Percentiles rank a stretch among this genome's conserved stretches.
Evolutionary conservation across 1,284 basidiomycete genomes (phyloP).

Genomic region (Boletus mariae): DNA sequence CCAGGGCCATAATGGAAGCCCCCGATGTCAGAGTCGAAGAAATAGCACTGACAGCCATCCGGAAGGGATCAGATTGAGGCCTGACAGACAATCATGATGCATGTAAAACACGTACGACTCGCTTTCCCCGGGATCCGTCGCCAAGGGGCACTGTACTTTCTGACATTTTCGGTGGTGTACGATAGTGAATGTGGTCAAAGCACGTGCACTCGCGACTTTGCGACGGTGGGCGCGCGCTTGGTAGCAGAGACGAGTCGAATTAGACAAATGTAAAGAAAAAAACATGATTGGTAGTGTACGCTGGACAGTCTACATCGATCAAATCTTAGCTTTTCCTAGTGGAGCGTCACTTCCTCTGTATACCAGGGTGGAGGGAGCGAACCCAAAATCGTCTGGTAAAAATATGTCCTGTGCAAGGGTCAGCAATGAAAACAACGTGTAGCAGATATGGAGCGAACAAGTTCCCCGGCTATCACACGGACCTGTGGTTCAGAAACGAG

Average conservation of each 20-base stretch:
- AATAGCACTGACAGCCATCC: slow-evolving; percentile 71
- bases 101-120: slow-evolving; percentile 63
- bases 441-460: slow-evolving; percentile 44
- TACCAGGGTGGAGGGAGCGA: slow-evolving; percentile 77
- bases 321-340: slow-evolving; percentile 45
- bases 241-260: background rate
- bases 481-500: slow-evolving; percentile 42
- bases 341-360: slow-evolving; percentile 52
- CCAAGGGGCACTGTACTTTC: slow-evolving; percentile 63
- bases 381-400: slow-evolving; percentile 71
- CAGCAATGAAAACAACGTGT: slow-evolving; percentile 9
- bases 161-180: slow-evolving; percentile 34
- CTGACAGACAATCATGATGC: background rate
- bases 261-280: background rate
- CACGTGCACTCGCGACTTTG: slow-evolving; percentile 18
- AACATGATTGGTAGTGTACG: slow-evolving; percentile 11
- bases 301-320: slow-evolving; percentile 8
- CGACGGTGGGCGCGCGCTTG: background rate
- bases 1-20: slow-evolving; percentile 99
- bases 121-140: slow-evolving; percentile 76
- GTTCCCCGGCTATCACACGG: slow-evolving; percentile 75
- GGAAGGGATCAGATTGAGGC: slow-evolving; percentile 4
- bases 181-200: slow-evolving; percentile 1
- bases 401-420: slow-evolving; percentile 49
- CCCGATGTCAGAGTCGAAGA: slow-evolving; percentile 97